These are phyloP conservation scores for Escallonia herrerae DNA, from an alignment of 129 eudicot species.

Conservation along the genomic window DNA sequence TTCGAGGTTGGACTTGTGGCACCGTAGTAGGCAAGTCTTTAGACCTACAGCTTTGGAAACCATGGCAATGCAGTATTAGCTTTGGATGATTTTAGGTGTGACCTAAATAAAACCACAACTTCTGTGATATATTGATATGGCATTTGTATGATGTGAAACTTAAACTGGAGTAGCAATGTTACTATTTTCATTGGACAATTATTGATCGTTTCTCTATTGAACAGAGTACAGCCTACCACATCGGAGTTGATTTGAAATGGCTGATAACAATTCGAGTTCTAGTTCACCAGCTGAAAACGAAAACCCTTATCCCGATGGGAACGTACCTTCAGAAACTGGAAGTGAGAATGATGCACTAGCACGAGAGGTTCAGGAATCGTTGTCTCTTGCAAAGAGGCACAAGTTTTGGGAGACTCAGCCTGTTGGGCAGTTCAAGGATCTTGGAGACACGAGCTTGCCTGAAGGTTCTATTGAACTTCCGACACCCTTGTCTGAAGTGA, in stretches of 20 bases:
- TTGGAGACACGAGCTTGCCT: conserved; percentile 33
- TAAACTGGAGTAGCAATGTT: too few species aligned
- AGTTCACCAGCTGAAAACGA: conserved; percentile 17
- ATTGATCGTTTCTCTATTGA: too few species aligned
- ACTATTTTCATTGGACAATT: too few species aligned
- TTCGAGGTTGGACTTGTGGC: too few species aligned
- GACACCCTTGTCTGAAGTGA: conserved; percentile 45
- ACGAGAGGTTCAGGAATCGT: conserved; percentile 43
- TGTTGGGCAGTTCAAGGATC: conserved; percentile 60
- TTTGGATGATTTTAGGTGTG: too few species aligned
- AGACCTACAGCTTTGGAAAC: too few species aligned
- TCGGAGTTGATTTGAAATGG: conserved; percentile 22
- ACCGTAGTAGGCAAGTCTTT: too few species aligned
- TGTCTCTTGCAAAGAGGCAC: conserved; percentile 40
- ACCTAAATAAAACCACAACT: too few species aligned
- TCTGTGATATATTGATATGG: too few species aligned
- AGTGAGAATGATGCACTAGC: conserved; percentile 31
- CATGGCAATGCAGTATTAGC: too few species aligned
- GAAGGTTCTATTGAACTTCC: conserved; percentile 62
- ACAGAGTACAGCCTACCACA: neutral
- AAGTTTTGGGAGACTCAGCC: conserved; percentile 73
- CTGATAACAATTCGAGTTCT: conserved; percentile 30
- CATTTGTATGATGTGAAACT: too few species aligned
- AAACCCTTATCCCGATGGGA: conserved; percentile 26
- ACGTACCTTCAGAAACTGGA: conserved; percentile 18